Evolutionary conservation across 768 basidiomycete species (phyloP).

Genomic region (Xerocomellus dryophilus): DNA sequence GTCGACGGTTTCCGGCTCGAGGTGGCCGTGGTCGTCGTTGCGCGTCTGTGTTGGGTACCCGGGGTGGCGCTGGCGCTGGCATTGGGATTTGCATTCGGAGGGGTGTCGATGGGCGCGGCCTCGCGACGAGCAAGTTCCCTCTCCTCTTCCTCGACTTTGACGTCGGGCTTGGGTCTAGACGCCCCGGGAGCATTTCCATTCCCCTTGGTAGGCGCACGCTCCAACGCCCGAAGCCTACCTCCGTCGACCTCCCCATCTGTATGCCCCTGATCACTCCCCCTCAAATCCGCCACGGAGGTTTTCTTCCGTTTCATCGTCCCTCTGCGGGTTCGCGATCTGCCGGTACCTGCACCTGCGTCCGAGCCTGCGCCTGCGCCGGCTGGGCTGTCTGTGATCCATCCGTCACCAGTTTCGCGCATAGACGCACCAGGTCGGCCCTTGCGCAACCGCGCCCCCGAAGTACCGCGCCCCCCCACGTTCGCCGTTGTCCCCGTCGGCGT

Average conservation of each 20-base stretch:
- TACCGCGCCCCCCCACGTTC: background rate
- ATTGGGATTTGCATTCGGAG: background rate
- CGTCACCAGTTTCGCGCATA: conserved; percentile 10
- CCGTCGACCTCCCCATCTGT: conserved; percentile 26
- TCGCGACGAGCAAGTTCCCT: background rate
- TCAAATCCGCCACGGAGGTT: conserved; percentile 25
- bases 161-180: background rate
- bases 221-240: background rate
- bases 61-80: background rate
- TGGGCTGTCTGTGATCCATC: conserved; percentile 21
- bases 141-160: background rate
- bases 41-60: background rate
- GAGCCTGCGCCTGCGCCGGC: background rate
- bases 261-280: conserved; percentile 27
- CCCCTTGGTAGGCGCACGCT: background rate
- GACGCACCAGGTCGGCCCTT: conserved; percentile 13
- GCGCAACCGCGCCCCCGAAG: conserved; percentile 9
- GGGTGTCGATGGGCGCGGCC: background rate
- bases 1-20: background rate
- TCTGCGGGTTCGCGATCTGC: conserved; percentile 1
- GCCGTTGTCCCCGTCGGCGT: background rate
- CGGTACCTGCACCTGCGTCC: background rate
- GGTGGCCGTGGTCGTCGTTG: background rate
- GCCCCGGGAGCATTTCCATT: background rate
- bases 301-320: conserved; percentile 14